Conservation (phyloP, 2,329 filamentous ascomycete genomes). For the Fusarium chuoi region DNA sequence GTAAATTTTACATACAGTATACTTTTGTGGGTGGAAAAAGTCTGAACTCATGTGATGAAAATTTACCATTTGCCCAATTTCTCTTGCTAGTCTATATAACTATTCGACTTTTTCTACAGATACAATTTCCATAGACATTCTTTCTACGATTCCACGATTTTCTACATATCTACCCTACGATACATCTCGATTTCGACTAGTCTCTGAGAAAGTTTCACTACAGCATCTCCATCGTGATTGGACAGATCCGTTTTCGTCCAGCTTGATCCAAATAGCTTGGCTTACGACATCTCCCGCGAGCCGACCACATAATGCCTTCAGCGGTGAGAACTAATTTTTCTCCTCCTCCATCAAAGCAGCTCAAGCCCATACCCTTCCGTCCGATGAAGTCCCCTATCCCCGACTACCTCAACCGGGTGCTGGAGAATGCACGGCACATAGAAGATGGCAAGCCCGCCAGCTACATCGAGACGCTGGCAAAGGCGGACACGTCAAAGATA, state of each 20-base stretch:
- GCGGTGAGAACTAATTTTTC: not conserved
- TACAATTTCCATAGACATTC: not conserved
- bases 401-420: slow-evolving; percentile 48
- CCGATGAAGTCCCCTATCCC: slow-evolving; percentile 50
- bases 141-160: not conserved
- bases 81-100: not conserved
- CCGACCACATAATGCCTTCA: not conserved
- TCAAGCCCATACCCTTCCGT: not conserved
- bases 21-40: not conserved
- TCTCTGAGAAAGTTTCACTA: not conserved
- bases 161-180: not conserved
- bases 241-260: not conserved
- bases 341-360: not conserved
- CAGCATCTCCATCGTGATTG: not conserved
- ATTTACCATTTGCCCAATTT: not conserved
- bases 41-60: slow-evolving; percentile 3
- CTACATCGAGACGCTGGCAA: slow-evolving; percentile 53
- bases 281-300: slow-evolving; percentile 24
- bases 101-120: not conserved
- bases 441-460: slow-evolving; percentile 47
- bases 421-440: slow-evolving; percentile 47
- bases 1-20: slow-evolving; percentile 10
- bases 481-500: slow-evolving; percentile 52
- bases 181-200: not conserved
- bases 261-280: slow-evolving; percentile 3